Evolutionary conservation across 2,329 filamentous ascomycete species (phyloP).

Genomic region (Xylaria sp.): DNA sequence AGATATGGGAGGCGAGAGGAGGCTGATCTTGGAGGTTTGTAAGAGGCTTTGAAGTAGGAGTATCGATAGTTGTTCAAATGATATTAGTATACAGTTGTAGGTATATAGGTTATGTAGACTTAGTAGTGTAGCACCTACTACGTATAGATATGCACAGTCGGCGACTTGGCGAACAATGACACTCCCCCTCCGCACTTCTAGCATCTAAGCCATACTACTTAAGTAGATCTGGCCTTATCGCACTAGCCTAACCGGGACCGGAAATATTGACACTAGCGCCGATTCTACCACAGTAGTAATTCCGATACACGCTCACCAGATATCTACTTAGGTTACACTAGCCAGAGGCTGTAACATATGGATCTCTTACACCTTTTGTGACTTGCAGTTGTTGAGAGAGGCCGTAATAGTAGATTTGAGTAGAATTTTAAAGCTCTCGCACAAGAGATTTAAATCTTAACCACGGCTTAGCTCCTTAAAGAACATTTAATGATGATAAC

Average conservation of each 20-base stretch:
- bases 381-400: neutral
- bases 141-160: neutral
- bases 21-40: neutral
- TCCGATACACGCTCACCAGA: no score
- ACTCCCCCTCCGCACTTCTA: conserved; percentile 16
- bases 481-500: no score
- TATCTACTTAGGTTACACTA: no score
- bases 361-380: neutral
- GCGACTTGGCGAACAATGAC: neutral
- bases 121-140: neutral
- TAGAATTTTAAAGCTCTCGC: no score
- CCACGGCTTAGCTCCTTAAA: no score
- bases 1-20: neutral
- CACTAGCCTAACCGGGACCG: conserved; percentile 25
- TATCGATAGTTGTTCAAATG: neutral
- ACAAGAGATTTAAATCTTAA: no score
- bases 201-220: neutral
- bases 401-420: no score
- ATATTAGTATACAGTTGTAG: neutral
- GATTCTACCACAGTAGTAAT: no score
- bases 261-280: conserved; percentile 8
- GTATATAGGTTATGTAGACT: no score
- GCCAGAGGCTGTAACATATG: no score
- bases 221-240: conserved; percentile 40
- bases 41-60: conserved; percentile 10